Evolutionary conservation across 257 asterid species (phyloP).

Genomic region (Solanum pennellii): DNA sequence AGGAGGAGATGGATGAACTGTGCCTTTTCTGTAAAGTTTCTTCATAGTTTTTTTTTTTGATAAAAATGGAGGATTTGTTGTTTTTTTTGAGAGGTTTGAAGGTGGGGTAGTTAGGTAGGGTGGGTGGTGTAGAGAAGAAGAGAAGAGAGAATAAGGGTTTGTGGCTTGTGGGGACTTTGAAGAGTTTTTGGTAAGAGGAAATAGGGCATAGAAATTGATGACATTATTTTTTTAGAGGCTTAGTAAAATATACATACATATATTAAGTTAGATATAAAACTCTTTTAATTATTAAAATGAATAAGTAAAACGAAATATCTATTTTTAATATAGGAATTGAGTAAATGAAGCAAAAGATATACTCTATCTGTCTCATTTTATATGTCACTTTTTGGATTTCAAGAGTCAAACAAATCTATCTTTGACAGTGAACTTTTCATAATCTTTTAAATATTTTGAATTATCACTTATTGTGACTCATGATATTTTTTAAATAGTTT

Average conservation of each 20-base stretch:
- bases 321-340: too few species aligned
- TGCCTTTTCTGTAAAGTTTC: constrained; percentile 45
- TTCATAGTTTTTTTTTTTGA: constrained; percentile 24
- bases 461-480: too few species aligned
- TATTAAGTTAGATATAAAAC: too few species aligned
- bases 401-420: too few species aligned
- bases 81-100: not conserved
- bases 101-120: not conserved
- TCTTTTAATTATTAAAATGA: too few species aligned
- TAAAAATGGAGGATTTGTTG: not conserved
- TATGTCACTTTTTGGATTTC: too few species aligned
- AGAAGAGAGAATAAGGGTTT: not conserved
- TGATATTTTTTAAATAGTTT: too few species aligned
- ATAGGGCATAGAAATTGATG: constrained; percentile 25
- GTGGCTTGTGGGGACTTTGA: constrained; percentile 7
- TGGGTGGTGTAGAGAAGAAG: constrained; percentile 2
- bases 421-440: too few species aligned
- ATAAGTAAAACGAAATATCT: too few species aligned
- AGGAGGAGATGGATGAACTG: constrained; percentile 62
- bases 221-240: not conserved
- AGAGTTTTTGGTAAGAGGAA: constrained; percentile 2
- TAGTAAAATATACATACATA: not conserved
- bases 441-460: too few species aligned
- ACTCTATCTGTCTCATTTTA: fast-evolving
- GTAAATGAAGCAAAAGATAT: not conserved